Evolutionary conservation across 805 yeast genomes (phyloP).

Genomic region (Dipodascus geniculatus): DNA sequence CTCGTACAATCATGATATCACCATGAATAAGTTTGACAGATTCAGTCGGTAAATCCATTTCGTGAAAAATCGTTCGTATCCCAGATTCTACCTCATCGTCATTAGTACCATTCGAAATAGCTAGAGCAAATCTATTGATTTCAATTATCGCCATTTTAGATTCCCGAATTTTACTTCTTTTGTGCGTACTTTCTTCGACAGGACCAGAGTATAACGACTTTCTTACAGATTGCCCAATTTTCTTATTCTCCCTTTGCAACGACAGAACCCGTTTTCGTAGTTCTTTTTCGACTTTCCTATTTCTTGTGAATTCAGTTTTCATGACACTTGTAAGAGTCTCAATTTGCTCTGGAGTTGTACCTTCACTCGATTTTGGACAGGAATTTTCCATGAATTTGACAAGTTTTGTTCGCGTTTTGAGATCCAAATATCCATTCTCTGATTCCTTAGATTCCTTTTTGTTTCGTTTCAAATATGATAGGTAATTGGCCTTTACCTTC

Average conservation of each 20-base stretch:
- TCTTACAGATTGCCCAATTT: background rate
- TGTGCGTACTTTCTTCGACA: background rate
- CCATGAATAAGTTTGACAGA: background rate
- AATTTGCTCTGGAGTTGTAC: background rate
- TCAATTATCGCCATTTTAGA: background rate
- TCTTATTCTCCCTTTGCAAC: background rate
- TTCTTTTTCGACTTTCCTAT: background rate
- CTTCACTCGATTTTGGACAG: background rate
- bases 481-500: background rate
- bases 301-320: background rate
- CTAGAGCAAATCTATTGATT: background rate
- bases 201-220: background rate
- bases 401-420: background rate
- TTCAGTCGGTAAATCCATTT: background rate
- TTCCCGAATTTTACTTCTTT: background rate
- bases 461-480: background rate
- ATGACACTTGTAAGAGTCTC: background rate
- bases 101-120: background rate
- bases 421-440: background rate
- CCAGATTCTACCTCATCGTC: background rate
- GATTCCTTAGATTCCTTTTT: background rate
- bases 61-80: background rate
- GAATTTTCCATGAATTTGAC: background rate
- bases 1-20: background rate
- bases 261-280: background rate